phyloP scores from a whole-genome alignment of 768 basidiomycete genomes.

The Arthromyces matolae region DNA sequence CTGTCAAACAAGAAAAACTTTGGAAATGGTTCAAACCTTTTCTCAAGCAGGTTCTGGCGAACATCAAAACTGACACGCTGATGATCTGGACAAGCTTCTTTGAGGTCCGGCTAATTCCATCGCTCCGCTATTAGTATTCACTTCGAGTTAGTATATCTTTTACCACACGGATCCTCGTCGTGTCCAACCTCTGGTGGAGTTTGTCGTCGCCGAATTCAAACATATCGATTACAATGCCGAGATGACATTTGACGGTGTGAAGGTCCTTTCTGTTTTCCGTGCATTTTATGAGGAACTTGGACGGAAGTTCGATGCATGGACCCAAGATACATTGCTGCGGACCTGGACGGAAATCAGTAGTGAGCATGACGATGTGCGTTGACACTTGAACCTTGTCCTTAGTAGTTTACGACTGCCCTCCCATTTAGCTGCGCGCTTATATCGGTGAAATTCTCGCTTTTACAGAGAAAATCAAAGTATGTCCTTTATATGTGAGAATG shows the following conservation, averaged over 20 bases:
- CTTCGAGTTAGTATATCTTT: conserved; percentile 58
- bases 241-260: conserved; percentile 77
- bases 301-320: conserved; percentile 81
- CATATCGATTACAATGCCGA: conserved; percentile 76
- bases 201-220: conserved; percentile 59
- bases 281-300: conserved; percentile 71
- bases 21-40: conserved; percentile 81
- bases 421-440: conserved; percentile 60
- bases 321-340: conserved; percentile 58
- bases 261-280: conserved; percentile 63
- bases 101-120: conserved; percentile 40
- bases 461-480: conserved; percentile 68
- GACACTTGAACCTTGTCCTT: conserved; percentile 4
- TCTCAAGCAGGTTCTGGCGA: conserved; percentile 61
- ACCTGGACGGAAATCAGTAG: conserved; percentile 70
- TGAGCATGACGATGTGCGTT: conserved; percentile 73
- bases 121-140: conserved; percentile 4
- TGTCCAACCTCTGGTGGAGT: conserved; percentile 74
- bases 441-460: conserved; percentile 74
- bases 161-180: conserved; percentile 80
- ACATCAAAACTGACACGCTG: conserved; percentile 79
- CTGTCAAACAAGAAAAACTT: conserved; percentile 57
- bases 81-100: conserved; percentile 76
- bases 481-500: conserved; percentile 7
- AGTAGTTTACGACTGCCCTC: conserved; percentile 3